phyloP scores from a whole-genome alignment of 495 filamentous ascomycete genomes.

The Aspergillus conjunctus region DNA sequence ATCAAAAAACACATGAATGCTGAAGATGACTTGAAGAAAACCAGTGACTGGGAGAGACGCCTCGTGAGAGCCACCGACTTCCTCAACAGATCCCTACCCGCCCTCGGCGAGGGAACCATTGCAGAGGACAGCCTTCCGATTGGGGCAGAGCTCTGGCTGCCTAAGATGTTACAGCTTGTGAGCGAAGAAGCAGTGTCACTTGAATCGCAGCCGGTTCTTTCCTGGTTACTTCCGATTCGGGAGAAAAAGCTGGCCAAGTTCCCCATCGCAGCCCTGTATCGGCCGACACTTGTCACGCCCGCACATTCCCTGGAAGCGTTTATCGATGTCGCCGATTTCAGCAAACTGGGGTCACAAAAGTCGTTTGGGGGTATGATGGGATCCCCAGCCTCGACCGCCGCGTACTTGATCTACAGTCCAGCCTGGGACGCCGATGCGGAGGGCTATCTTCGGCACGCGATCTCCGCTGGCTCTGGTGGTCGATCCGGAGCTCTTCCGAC shows the following conservation, averaged over 20 bases:
- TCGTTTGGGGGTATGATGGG: slow-evolving; percentile 47
- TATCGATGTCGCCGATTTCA: slow-evolving; percentile 46
- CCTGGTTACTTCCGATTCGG: background rate
- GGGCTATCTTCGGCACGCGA: slow-evolving; percentile 29
- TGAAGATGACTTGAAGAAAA: background rate
- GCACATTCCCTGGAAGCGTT: slow-evolving; percentile 54
- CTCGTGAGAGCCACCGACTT: background rate
- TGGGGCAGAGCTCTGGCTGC: slow-evolving; percentile 3
- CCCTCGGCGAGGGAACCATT: background rate
- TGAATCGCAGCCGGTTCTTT: slow-evolving; percentile 25
- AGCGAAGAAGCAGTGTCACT: slow-evolving; percentile 21
- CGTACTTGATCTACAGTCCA: slow-evolving; percentile 44
- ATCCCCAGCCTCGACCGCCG: slow-evolving; percentile 52
- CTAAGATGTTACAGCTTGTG: slow-evolving; percentile 15
- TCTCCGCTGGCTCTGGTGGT: slow-evolving; percentile 21
- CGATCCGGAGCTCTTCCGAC: slow-evolving; percentile 36
- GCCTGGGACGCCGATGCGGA: slow-evolving; percentile 45
- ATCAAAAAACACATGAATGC: background rate
- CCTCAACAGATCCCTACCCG: background rate
- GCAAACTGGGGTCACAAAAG: slow-evolving; percentile 47
- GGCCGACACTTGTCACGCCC: slow-evolving; percentile 29
- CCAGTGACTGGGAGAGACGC: background rate
- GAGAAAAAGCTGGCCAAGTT: slow-evolving; percentile 33
- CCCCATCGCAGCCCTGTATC: slow-evolving; percentile 32
- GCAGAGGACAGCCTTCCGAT: background rate